Evolutionary conservation across 768 basidiomycete species (phyloP).

Genomic region (Macrolepiota albuminosa): DNA sequence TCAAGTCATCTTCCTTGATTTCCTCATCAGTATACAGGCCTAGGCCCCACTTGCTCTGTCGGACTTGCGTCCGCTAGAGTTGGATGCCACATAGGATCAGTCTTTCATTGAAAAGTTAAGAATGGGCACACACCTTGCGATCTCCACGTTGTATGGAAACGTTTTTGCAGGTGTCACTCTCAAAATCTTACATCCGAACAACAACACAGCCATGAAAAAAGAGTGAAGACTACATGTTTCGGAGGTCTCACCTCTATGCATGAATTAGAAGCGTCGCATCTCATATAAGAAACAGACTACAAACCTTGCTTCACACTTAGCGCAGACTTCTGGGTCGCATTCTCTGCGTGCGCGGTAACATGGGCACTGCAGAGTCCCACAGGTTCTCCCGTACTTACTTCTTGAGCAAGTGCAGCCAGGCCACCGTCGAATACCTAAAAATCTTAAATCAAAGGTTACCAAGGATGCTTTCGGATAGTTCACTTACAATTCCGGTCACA

Average conservation of each 20-base stretch:
- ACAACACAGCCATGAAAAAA: background rate
- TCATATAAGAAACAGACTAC: conserved; percentile 13
- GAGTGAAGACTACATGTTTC: background rate
- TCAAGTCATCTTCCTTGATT: conserved; percentile 39
- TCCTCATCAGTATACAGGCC: conserved; percentile 49
- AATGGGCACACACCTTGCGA: conserved; percentile 33
- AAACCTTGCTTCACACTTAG: conserved; percentile 45
- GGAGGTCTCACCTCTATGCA: conserved; percentile 12
- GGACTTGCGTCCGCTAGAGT: conserved; percentile 33
- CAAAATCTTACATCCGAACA: conserved; percentile 19
- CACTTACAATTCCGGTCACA: conserved; percentile 48
- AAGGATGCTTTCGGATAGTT: conserved; percentile 16
- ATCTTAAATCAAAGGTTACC: background rate
- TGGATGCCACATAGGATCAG: background rate
- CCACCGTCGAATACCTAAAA: conserved; percentile 52
- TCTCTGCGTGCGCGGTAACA: conserved; percentile 50
- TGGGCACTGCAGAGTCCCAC: conserved; percentile 41
- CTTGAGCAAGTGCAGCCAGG: conserved; percentile 50
- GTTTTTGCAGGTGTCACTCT: conserved; percentile 39
- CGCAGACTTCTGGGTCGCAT: conserved; percentile 67
- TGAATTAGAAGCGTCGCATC: background rate
- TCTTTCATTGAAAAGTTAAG: background rate
- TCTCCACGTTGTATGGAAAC: conserved; percentile 40
- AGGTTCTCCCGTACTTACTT: conserved; percentile 21
- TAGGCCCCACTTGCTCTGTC: conserved; percentile 42